Conservation (phyloP, 2,329 filamentous ascomycete species). For the Fusarium brachygibbosum region DNA sequence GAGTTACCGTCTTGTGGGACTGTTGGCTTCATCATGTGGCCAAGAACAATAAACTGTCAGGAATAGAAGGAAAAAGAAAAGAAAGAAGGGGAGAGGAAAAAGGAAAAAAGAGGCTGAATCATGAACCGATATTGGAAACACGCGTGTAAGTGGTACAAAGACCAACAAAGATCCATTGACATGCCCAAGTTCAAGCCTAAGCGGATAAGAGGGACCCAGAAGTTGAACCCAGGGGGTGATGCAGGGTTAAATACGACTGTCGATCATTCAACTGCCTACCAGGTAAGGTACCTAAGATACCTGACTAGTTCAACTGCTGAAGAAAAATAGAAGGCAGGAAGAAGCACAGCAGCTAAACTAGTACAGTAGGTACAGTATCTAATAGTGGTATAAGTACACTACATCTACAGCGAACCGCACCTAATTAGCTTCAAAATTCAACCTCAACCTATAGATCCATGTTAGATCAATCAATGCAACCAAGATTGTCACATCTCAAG, state of each 20-base stretch:
- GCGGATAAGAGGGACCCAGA: not conserved
- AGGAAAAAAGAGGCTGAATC: slow-evolving; percentile 38
- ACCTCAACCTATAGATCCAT: slow-evolving; percentile 2
- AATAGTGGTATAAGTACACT: slow-evolving; percentile 1
- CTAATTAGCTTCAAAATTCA: not conserved
- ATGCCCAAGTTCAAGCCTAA: slow-evolving; percentile 3
- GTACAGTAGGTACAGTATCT: no score
- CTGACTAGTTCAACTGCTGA: not conserved
- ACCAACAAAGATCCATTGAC: slow-evolving; percentile 9
- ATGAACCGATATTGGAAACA: slow-evolving; percentile 33
- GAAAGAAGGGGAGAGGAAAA: not conserved
- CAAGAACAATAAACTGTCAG: not conserved
- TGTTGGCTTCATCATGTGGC: slow-evolving; percentile 26
- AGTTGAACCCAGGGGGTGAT: not conserved
- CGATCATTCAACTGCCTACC: not conserved
- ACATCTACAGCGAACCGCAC: not conserved
- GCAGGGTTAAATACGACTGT: slow-evolving; percentile 41
- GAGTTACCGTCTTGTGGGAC: slow-evolving; percentile 20
- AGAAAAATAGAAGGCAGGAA: slow-evolving; percentile 7
- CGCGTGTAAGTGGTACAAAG: slow-evolving; percentile 36
- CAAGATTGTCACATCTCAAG: slow-evolving; percentile 44
- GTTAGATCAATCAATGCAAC: slow-evolving; percentile 42
- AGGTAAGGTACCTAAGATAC: not conserved
- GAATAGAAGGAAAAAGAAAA: not conserved
- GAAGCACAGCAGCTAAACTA: slow-evolving; percentile 24